Conservation (phyloP, 2,329 filamentous ascomycete genomes). For the Arthrobotrys megalospora region DNA sequence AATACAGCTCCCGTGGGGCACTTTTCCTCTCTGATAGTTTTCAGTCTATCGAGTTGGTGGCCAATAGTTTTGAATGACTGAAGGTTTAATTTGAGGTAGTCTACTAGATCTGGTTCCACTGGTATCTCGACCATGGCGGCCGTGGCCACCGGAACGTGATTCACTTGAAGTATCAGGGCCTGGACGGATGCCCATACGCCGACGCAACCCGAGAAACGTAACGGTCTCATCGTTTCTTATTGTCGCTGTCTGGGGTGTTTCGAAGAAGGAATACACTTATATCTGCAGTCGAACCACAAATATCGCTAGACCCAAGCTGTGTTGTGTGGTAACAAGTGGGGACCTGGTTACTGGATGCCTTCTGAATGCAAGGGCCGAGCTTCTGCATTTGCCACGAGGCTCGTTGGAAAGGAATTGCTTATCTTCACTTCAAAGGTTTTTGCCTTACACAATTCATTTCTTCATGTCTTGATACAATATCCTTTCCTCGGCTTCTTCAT, state of each 20-base stretch:
- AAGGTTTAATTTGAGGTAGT: constrained; percentile 25
- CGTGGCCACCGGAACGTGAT: constrained; percentile 15
- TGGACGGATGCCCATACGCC: constrained; percentile 32
- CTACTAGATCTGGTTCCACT: constrained; percentile 15
- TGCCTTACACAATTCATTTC: background rate
- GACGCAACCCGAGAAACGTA: constrained; percentile 15
- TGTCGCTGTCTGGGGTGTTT: constrained; percentile 10
- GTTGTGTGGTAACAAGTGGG: constrained; percentile 59
- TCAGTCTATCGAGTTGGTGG: constrained; percentile 19
- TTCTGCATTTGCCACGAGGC: constrained; percentile 50
- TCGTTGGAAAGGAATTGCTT: constrained; percentile 17
- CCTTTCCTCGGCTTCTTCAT: constrained; percentile 41
- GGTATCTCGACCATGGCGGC: constrained; percentile 29
- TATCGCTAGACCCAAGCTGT: constrained; percentile 16
- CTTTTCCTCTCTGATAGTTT: background rate
- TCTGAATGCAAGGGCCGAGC: constrained; percentile 44
- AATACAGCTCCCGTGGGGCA: background rate
- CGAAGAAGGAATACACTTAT: constrained; percentile 14
- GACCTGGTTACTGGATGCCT: constrained; percentile 32
- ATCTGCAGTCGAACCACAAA: constrained; percentile 4
- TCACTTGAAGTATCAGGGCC: constrained; percentile 16
- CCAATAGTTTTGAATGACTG: background rate
- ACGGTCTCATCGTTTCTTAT: constrained; percentile 27
- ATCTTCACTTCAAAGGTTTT: constrained; percentile 34
- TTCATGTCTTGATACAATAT: constrained; percentile 7